phyloP scores from a whole-genome alignment of 2,329 filamentous ascomycete genomes.

The Botrytis sinoallii region DNA sequence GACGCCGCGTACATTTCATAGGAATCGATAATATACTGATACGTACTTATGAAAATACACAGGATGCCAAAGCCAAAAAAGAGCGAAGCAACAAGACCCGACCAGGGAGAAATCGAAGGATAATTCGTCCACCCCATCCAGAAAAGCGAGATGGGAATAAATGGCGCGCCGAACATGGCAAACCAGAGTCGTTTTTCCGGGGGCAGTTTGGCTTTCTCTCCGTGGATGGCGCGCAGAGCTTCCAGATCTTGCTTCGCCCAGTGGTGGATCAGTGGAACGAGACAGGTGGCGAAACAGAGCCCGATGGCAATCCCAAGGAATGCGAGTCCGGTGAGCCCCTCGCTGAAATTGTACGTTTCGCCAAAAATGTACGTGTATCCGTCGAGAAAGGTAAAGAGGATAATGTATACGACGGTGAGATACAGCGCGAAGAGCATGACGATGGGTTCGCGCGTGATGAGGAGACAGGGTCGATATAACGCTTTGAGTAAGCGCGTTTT shows the following conservation, averaged over 20 bases:
- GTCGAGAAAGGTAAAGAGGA: neutral
- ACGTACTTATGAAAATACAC: neutral
- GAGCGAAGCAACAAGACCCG: neutral
- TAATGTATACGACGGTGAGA: neutral
- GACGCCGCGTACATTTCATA: neutral
- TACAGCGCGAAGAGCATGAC: neutral
- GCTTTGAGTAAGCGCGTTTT: neutral
- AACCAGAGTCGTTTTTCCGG: neutral
- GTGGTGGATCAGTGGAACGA: neutral
- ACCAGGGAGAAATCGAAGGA: neutral
- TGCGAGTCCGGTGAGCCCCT: neutral
- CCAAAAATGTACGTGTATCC: neutral
- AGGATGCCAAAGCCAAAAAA: neutral
- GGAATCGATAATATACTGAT: neutral
- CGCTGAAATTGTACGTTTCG: neutral
- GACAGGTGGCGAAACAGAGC: neutral
- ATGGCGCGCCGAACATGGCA: neutral
- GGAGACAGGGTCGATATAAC: neutral
- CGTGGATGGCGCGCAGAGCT: neutral
- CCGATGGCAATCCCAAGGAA: neutral
- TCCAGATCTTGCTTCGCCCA: neutral
- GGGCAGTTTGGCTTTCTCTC: neutral
- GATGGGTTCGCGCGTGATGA: neutral
- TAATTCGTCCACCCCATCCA: neutral
- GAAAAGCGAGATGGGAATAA: neutral